phyloP scores from a whole-genome alignment of 805 yeast genomes.

The Blastobotrys terrestris region DNA sequence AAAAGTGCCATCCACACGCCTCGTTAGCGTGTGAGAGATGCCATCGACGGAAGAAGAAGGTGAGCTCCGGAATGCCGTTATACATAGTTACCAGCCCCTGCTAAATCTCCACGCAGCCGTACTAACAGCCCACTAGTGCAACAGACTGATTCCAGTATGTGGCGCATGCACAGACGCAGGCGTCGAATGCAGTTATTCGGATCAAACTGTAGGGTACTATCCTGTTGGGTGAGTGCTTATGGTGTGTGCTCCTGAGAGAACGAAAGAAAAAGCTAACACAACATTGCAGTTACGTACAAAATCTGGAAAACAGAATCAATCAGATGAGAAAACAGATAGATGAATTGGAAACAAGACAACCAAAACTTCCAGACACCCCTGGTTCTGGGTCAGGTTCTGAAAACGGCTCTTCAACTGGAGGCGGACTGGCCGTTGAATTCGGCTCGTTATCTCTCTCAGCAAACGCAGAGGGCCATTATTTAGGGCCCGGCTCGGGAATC shows the following conservation, averaged over 20 bases:
- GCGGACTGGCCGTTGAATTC: slow-evolving; percentile 9
- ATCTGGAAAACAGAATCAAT: slow-evolving; percentile 7
- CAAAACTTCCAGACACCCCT: neutral
- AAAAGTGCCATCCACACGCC: slow-evolving; percentile 10
- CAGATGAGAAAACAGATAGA: neutral
- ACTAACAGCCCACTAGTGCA: slow-evolving; percentile 12
- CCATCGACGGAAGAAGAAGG: slow-evolving; percentile 19
- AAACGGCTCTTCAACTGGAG: neutral
- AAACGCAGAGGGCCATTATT: slow-evolving; percentile 19
- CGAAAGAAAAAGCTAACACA: too few species aligned
- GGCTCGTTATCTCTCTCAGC: slow-evolving; percentile 18
- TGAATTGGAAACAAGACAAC: neutral
- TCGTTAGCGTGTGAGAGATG: slow-evolving; percentile 20
- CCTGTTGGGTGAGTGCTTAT: slow-evolving; percentile 8
- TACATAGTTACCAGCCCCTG: too few species aligned
- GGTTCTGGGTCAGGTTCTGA: neutral
- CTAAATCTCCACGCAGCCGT: neutral
- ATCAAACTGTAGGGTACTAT: slow-evolving; percentile 13
- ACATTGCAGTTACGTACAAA: slow-evolving; percentile 10
- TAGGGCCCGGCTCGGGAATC: slow-evolving; percentile 22
- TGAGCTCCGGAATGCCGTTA: neutral
- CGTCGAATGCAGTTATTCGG: slow-evolving; percentile 11
- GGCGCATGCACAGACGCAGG: slow-evolving; percentile 8
- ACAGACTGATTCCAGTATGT: slow-evolving; percentile 17
- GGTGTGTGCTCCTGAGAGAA: too few species aligned